These are phyloP conservation scores for Trichosporon inkin DNA, from an alignment of 1,284 basidiomycete species.

Conservation along the genomic window DNA sequence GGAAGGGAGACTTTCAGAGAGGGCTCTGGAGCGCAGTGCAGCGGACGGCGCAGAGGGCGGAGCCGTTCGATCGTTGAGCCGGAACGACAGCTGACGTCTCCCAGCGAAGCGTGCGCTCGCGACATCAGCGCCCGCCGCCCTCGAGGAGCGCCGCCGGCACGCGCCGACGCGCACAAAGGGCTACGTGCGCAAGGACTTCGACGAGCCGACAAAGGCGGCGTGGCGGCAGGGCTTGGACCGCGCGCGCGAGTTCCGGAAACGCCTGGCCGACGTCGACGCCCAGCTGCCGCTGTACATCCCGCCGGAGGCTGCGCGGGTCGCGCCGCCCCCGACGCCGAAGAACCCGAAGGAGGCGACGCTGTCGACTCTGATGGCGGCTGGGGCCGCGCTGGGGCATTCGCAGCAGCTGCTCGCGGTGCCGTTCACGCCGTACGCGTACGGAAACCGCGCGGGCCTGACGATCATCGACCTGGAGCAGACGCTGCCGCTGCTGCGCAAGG, in stretches of 20 bases:
- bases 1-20: too few relatives aligned
- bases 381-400: slow-evolving; percentile 90
- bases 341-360: slow-evolving; percentile 54
- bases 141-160: not conserved
- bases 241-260: not conserved
- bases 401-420: slow-evolving; percentile 76
- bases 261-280: slow-evolving; percentile 10
- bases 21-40: too few relatives aligned
- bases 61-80: too few relatives aligned
- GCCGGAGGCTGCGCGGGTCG: slow-evolving; percentile 6
- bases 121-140: not conserved
- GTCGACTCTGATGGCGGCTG: slow-evolving; percentile 84
- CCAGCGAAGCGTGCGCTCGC: slow-evolving; percentile 1
- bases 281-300: slow-evolving; percentile 31
- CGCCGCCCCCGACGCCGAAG: slow-evolving; percentile 7
- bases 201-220: not conserved
- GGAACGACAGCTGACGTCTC: too few relatives aligned
- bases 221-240: not conserved
- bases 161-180: not conserved
- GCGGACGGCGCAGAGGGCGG: too few relatives aligned
- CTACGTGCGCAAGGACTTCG: not conserved
- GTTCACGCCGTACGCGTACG: slow-evolving; percentile 91
- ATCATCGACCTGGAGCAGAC: slow-evolving; percentile 96
- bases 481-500: slow-evolving; percentile 82
- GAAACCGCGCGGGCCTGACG: slow-evolving; percentile 80